Percentiles rank a stretch among this genome's conserved stretches.
phyloP scores from a whole-genome alignment of 2,329 filamentous ascomycete species.

The Nothophaeocryptopus gaeumannii region DNA sequence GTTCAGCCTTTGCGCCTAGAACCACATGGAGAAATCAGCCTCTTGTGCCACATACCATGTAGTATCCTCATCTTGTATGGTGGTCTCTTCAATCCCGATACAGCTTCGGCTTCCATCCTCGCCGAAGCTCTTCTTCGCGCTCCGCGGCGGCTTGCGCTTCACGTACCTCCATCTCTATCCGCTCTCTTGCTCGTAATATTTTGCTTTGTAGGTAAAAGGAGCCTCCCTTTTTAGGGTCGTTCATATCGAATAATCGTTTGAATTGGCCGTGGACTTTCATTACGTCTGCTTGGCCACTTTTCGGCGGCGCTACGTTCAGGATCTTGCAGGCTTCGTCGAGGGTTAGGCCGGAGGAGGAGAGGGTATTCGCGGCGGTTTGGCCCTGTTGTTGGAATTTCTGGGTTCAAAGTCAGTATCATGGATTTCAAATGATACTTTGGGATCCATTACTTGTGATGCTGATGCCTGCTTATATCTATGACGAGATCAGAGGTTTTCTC shows the following conservation, averaged over 20 bases:
- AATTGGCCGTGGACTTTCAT: slow-evolving; percentile 81
- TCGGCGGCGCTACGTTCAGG: slow-evolving; percentile 87
- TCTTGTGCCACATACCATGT: slow-evolving; percentile 13
- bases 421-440: background rate
- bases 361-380: slow-evolving; percentile 49
- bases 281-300: slow-evolving; percentile 71
- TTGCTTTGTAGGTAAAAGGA: slow-evolving; percentile 99
- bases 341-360: slow-evolving; percentile 70
- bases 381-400: slow-evolving; percentile 36
- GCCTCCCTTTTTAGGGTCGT: slow-evolving; percentile 91
- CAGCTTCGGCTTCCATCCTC: slow-evolving; percentile 91
- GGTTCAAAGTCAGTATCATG: slow-evolving; percentile 49
- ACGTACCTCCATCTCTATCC: slow-evolving; percentile 82
- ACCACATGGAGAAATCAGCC: slow-evolving; percentile 21
- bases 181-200: slow-evolving; percentile 82
- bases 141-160: slow-evolving; percentile 68
- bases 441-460: slow-evolving; percentile 56
- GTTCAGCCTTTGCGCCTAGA: slow-evolving; percentile 32
- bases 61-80: background rate
- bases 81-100: slow-evolving; percentile 69
- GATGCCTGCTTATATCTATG: slow-evolving; percentile 79
- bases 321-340: slow-evolving; percentile 97
- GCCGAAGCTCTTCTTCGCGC: slow-evolving; percentile 72
- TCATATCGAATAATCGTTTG: slow-evolving; percentile 90
- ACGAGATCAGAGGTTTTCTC: background rate